Conservation (phyloP, 2,329 filamentous ascomycete species). For the Myotisia sp. region DNA sequence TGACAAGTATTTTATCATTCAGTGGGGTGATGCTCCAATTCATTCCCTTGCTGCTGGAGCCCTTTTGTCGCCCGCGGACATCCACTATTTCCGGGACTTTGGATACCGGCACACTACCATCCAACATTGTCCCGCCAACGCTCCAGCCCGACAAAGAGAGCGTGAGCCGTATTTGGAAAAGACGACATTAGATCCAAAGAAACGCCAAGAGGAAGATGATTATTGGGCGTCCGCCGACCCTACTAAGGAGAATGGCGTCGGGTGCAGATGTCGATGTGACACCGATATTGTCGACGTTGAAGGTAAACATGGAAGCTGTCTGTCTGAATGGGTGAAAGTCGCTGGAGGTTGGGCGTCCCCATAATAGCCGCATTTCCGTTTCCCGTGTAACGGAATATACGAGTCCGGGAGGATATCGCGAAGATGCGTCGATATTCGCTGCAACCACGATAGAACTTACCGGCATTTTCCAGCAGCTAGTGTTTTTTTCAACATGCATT, state of each 20-base stretch:
- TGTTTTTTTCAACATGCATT: too few species aligned
- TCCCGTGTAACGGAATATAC: too few species aligned
- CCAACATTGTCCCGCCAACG: slow-evolving; percentile 94
- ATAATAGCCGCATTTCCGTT: slow-evolving; percentile 24
- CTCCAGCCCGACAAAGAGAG: slow-evolving; percentile 70
- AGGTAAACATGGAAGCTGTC: slow-evolving; percentile 89
- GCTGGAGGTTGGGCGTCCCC: slow-evolving; percentile 77
- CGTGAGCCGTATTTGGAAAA: slow-evolving; percentile 67
- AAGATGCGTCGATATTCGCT: too few species aligned
- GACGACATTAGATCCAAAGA: slow-evolving; percentile 67
- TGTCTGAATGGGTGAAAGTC: slow-evolving; percentile 93
- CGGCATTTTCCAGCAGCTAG: too few species aligned
- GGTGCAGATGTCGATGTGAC: slow-evolving; percentile 90
- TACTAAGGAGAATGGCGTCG: slow-evolving; percentile 88
- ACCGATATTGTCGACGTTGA: slow-evolving; percentile 96
- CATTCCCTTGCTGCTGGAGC: slow-evolving; percentile 91
- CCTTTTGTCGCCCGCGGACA: slow-evolving; percentile 64
- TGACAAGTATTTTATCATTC: slow-evolving; percentile 24
- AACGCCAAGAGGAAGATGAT: slow-evolving; percentile 78
- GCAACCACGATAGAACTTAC: too few species aligned
- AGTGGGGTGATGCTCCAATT: slow-evolving; percentile 98
- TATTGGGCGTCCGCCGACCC: slow-evolving; percentile 87
- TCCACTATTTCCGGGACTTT: slow-evolving; percentile 98
- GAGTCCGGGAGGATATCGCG: too few species aligned
- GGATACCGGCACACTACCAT: slow-evolving; percentile 98